These are phyloP conservation scores for Colletotrichum noveboracense DNA, from an alignment of 2,329 filamentous ascomycete genomes.

Conservation along the genomic window DNA sequence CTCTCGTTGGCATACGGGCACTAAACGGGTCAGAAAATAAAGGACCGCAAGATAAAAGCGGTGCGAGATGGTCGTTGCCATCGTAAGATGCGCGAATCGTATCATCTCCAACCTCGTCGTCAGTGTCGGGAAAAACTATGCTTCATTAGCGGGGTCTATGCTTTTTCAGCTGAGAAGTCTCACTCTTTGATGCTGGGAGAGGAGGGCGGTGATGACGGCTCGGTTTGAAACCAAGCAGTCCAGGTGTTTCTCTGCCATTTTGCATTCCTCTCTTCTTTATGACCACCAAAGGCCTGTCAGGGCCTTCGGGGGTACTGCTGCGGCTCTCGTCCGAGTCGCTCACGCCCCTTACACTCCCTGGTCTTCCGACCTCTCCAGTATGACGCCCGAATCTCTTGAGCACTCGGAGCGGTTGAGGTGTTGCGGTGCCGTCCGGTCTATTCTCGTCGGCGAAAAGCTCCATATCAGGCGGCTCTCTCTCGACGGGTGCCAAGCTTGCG, in stretches of 20 bases:
- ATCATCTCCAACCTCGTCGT: neutral
- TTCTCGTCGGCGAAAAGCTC: slow-evolving; percentile 33
- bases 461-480: slow-evolving; percentile 29
- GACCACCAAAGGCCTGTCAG: slow-evolving; percentile 34
- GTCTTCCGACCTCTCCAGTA: neutral
- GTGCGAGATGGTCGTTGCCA: neutral
- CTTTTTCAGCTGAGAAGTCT: neutral
- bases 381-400: slow-evolving; percentile 42
- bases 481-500: slow-evolving; percentile 38
- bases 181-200: neutral
- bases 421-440: slow-evolving; percentile 24
- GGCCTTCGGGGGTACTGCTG: slow-evolving; percentile 27
- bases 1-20: neutral
- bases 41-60: neutral
- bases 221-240: neutral
- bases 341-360: slow-evolving; percentile 22
- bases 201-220: neutral
- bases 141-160: neutral
- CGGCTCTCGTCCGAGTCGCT: slow-evolving; percentile 32
- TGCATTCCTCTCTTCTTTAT: slow-evolving; percentile 36
- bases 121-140: neutral
- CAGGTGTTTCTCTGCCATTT: neutral
- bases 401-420: slow-evolving; percentile 55
- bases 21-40: neutral
- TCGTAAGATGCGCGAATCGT: neutral